A percentile compares a stretch with the other conserved stretches of the same genome.
phyloP scores from a whole-genome alignment of 1,139 yeast species.

The Debaryomyces psychrophilus region DNA sequence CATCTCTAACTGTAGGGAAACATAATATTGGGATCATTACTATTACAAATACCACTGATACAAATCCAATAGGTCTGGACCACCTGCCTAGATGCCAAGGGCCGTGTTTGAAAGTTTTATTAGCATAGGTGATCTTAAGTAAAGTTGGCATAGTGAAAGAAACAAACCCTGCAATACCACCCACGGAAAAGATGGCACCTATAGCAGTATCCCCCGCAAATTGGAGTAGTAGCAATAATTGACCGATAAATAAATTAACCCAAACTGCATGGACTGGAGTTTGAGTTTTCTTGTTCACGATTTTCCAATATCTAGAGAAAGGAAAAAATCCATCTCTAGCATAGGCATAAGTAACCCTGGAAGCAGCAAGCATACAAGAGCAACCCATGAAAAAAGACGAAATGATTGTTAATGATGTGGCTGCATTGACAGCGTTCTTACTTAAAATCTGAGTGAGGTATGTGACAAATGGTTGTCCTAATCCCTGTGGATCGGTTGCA shows the following conservation, averaged over 20 bases:
- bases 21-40: slow-evolving; percentile 70
- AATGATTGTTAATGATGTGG: slow-evolving; percentile 62
- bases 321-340: slow-evolving; percentile 76
- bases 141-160: slow-evolving; percentile 72
- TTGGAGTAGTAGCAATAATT: slow-evolving; percentile 57
- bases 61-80: slow-evolving; percentile 51
- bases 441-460: slow-evolving; percentile 56
- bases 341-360: slow-evolving; percentile 70
- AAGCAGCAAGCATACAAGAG: slow-evolving; percentile 71
- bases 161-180: slow-evolving; percentile 73
- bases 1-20: slow-evolving; percentile 60
- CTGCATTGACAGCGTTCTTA: slow-evolving; percentile 49
- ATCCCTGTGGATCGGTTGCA: slow-evolving; percentile 50
- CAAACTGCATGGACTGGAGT: slow-evolving; percentile 76
- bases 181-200: slow-evolving; percentile 76
- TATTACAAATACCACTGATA: slow-evolving; percentile 51
- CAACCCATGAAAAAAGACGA: slow-evolving; percentile 70
- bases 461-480: slow-evolving; percentile 70
- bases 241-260: slow-evolving; percentile 62
- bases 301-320: slow-evolving; percentile 52
- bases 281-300: slow-evolving; percentile 56
- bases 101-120: slow-evolving; percentile 60
- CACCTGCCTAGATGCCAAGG: slow-evolving; percentile 69
- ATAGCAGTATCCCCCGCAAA: slow-evolving; percentile 73
- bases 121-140: slow-evolving; percentile 60